Evolutionary conservation across 148 eudicot genomes (phyloP).

Genomic region (Simmondsia chinensis): DNA sequence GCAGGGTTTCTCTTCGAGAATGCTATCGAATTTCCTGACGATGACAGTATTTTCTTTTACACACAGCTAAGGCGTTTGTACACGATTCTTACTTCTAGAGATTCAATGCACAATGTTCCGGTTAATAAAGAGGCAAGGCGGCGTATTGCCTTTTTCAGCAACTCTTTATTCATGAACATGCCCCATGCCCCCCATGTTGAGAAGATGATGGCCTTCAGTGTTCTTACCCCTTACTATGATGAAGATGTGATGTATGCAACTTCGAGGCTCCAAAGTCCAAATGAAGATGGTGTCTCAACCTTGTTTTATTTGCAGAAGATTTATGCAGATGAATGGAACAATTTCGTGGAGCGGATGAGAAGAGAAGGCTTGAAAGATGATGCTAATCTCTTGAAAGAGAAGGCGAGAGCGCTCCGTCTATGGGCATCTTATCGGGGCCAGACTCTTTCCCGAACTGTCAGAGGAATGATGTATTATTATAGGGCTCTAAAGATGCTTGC

Average conservation of each 20-base stretch:
- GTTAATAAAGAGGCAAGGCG: slow-evolving; percentile 63
- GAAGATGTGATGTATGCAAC: slow-evolving; percentile 75
- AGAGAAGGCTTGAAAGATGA: slow-evolving; percentile 81
- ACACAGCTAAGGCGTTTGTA: slow-evolving; percentile 69
- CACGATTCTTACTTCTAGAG: slow-evolving; percentile 66
- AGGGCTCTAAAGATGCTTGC: slow-evolving; percentile 90
- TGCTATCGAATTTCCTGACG: slow-evolving; percentile 59
- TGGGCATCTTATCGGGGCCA: slow-evolving; percentile 99
- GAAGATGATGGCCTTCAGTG: slow-evolving; percentile 89
- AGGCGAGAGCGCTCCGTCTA: slow-evolving; percentile 62
- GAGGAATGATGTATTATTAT: slow-evolving; percentile 97
- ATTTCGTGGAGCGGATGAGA: slow-evolving; percentile 78
- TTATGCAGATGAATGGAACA: slow-evolving; percentile 83
- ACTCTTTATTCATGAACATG: slow-evolving; percentile 92
- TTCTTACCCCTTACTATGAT: slow-evolving; percentile 90
- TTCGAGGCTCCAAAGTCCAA: slow-evolving; percentile 51
- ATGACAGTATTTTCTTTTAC: slow-evolving; percentile 44
- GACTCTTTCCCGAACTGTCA: slow-evolving; percentile 87
- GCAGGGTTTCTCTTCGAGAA: slow-evolving; percentile 59
- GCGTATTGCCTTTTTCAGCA: slow-evolving; percentile 83
- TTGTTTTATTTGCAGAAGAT: slow-evolving; percentile 88
- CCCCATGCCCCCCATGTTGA: slow-evolving; percentile 94
- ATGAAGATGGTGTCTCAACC: slow-evolving; percentile 86
- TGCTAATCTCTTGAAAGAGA: slow-evolving; percentile 44
- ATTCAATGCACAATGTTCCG: slow-evolving; percentile 81